Conservation (phyloP, 352 stramenopile species). For the Stramenopiles sp. region DNA sequence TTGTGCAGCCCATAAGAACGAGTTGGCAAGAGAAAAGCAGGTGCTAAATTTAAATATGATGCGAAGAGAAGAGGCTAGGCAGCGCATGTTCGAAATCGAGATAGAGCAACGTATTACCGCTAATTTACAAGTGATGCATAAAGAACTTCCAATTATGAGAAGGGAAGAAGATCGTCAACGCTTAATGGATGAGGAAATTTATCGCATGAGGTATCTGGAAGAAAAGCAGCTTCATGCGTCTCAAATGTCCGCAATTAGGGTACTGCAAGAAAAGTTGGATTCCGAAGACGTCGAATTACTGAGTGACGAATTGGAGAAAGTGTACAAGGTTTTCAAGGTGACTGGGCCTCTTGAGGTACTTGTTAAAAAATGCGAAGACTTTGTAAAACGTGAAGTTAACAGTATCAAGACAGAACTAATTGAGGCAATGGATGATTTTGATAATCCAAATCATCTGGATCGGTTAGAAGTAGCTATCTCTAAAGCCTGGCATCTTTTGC, state of each 20-base stretch:
- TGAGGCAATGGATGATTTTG: background rate
- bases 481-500: background rate
- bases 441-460: background rate
- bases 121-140: background rate
- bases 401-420: background rate
- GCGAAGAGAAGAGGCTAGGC: background rate
- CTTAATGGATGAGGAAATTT: background rate
- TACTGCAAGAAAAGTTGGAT: background rate
- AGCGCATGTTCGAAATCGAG: background rate
- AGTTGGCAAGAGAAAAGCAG: background rate
- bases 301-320: slow-evolving; percentile 16
- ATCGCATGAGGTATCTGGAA: background rate
- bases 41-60: background rate
- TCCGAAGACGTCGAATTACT: slow-evolving; percentile 22
- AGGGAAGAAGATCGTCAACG: background rate
- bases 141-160: background rate
- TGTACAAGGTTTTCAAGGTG: slow-evolving; percentile 21
- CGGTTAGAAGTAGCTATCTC: background rate
- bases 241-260: background rate
- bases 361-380: slow-evolving; percentile 16
- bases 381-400: slow-evolving; percentile 26
- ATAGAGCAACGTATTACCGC: background rate
- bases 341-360: slow-evolving; percentile 20
- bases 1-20: background rate
- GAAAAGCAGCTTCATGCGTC: background rate